phyloP scores from a whole-genome alignment of 2,329 filamentous ascomycete genomes.

The Nemania sp. region DNA sequence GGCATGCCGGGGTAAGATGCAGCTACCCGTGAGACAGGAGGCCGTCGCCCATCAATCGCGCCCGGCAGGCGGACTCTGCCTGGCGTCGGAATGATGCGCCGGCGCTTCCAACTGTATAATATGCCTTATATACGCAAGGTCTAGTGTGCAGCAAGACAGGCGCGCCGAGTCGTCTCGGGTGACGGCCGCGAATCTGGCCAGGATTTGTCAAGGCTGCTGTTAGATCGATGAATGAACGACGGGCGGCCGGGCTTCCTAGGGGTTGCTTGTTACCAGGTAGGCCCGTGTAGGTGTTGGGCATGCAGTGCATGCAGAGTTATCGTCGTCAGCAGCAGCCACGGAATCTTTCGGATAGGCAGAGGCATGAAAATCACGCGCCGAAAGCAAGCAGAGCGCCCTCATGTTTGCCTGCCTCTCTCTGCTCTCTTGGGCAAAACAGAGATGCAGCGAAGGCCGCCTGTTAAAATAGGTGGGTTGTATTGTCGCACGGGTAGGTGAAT shows the following conservation, averaged over 20 bases:
- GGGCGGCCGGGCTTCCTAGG: conserved; percentile 16
- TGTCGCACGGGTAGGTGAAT: conserved; percentile 38
- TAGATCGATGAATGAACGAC: conserved; percentile 24
- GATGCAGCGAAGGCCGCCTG: conserved; percentile 19
- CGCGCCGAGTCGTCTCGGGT: conserved; percentile 43
- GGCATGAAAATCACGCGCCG: conserved; percentile 8
- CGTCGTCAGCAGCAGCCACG: conserved; percentile 20
- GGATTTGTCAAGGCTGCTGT: conserved; percentile 33
- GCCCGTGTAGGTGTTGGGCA: conserved; percentile 16
- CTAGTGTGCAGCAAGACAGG: conserved; percentile 38
- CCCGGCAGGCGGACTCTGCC: conserved; percentile 37
- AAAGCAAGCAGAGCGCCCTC: neutral
- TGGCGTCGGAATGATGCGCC: conserved; percentile 42
- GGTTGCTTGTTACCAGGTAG: neutral
- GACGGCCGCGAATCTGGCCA: conserved; percentile 36
- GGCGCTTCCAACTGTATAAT: conserved; percentile 42
- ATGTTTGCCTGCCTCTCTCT: conserved; percentile 1
- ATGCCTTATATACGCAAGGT: conserved; percentile 39
- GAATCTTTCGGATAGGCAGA: conserved; percentile 23
- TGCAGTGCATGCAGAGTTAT: conserved; percentile 21
- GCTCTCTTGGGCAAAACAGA: neutral
- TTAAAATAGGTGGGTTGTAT: conserved; percentile 33
- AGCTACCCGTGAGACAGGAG: conserved; percentile 44
- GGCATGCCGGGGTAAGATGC: conserved; percentile 42
- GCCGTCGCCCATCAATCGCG: conserved; percentile 37